A percentile compares a stretch with the other conserved stretches of the same genome.
Conservation (phyloP, 2,329 filamentous ascomycete genomes). For the Botryotinia globosa region DNA sequence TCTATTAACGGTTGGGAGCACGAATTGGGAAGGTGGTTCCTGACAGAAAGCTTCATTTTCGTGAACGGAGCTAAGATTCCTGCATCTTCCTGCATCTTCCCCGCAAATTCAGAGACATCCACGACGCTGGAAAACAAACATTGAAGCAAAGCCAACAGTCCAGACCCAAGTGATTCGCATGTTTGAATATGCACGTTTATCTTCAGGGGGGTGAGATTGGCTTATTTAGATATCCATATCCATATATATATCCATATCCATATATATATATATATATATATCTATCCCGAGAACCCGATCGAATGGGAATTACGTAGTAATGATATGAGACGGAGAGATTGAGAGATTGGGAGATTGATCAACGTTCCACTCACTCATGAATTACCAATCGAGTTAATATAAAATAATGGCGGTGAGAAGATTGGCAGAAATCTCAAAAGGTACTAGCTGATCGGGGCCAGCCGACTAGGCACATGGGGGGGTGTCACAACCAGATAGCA, state of each 20-base stretch:
- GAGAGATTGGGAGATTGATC: neutral
- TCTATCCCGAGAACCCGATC: neutral
- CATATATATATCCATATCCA: neutral
- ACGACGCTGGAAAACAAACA: neutral
- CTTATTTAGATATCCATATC: neutral
- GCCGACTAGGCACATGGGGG: neutral
- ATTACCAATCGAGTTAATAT: neutral
- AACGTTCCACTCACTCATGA: neutral
- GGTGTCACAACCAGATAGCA: neutral
- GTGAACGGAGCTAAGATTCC: neutral
- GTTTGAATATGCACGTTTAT: neutral
- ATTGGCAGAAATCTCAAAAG: neutral
- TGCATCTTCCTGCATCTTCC: neutral
- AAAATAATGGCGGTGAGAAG: neutral
- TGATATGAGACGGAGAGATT: neutral
- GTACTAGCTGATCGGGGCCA: neutral
- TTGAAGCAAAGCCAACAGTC: neutral
- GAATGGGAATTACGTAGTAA: neutral
- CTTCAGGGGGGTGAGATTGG: neutral
- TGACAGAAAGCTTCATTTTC: conserved; percentile 10
- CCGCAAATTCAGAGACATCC: neutral
- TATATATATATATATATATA: too few relatives aligned
- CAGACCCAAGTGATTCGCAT: neutral
- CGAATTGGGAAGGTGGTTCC: conserved; percentile 12
- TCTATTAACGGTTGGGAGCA: neutral